Evolutionary conservation across 179 eudicot genomes (phyloP), one percentile per base, ranked within the genome.

Genomic region (Carnegiea gigantea): DNA sequence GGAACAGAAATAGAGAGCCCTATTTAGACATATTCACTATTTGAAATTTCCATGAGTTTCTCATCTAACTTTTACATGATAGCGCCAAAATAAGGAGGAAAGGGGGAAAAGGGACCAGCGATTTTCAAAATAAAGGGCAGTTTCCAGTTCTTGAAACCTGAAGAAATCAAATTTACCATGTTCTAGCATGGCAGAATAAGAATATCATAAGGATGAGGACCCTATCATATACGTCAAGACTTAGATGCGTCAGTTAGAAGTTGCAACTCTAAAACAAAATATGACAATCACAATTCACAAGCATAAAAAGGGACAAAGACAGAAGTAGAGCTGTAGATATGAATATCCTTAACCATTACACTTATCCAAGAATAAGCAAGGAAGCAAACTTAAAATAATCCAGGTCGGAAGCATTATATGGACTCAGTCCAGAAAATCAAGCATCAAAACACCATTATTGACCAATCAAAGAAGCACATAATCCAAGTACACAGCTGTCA

Each of bases 381-480:
- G 72, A 67, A 26, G 1, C 6, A 4, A 67, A 26, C 72, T 1
- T n/a, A 62, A 62, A 13, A 62, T 62, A 59, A 64, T 20, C 67
- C 71, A 59, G 70, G 59, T 9, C 33, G 14, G 54, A 51, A 78
- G 23, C 57, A 44, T n/a, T 57, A 72, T 57, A 57, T 18, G n/a
- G 62, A 57, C 62, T 30, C 59, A 78, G 18, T 30, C 9, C 15
- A 64, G 15, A 75, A 23, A 75, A 36, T 60, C 28, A 75, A 75
- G 21, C 75, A 53, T 43, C 28, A 43, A 14, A 65, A 18, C 65
- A 80, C 53, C 86, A 83, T 26, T 75, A 79, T 76, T 46, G 72
- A 38, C 80, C 17, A 60, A 76, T 57, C 77, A 80, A 76, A 77
- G 74, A 36, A 64, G 83, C 77, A 57, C 18, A 76, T 10, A 38